Base-by-base conservation (phyloP, 371 early-diverging fungal species). In the Dichotomocladium elegans region DNA sequence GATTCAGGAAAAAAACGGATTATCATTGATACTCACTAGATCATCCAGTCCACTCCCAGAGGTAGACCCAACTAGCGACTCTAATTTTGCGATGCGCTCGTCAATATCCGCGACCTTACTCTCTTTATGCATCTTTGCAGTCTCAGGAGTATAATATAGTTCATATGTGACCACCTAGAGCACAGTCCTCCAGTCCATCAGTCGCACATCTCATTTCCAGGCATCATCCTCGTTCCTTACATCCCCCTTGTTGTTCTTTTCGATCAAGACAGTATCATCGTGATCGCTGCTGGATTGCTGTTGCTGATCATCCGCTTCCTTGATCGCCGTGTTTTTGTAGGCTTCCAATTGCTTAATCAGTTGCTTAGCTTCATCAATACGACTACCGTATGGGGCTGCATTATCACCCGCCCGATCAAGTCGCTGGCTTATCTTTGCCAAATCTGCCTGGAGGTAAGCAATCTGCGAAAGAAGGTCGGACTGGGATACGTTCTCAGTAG, bases 51-150 rank as follows among this genome's bases (percentile, higher is more conserved):
- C 73, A 57, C 79, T 80, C 30, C 83, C 79, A 11, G 80, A 69
- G 27, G 73, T 75, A 11, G 86, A 74, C n/a, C 95, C 95, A 26
- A 95, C 70, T 4, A 90, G 63, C 28, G 76, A 79, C 53, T 95
- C 96, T 37, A 95, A 70, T 31, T 70, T 68, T 7, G 92, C 82
- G 41, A 95, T 79, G 24, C 96, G 87, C 17, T 82, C 74, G 60
- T 94, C 94, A 17, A 95, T 66, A 25, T 83, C 83, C 8, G 82
- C 64, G 17, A 86, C 51, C 52, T 87, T 83, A 42, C 79, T 70
- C 29, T 82, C 76, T 27, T 82, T 80, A 29, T 80, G 76, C 44
- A 82, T 55, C 45, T 79, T 74, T 8, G 80, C 77, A 24, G 82
- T 71, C 26, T 85, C 83, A 14, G 91, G 91, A 46, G 85, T 85